phyloP scores from a whole-genome alignment of 768 basidiomycete genomes.

The Asterophora lycoperdoides region DNA sequence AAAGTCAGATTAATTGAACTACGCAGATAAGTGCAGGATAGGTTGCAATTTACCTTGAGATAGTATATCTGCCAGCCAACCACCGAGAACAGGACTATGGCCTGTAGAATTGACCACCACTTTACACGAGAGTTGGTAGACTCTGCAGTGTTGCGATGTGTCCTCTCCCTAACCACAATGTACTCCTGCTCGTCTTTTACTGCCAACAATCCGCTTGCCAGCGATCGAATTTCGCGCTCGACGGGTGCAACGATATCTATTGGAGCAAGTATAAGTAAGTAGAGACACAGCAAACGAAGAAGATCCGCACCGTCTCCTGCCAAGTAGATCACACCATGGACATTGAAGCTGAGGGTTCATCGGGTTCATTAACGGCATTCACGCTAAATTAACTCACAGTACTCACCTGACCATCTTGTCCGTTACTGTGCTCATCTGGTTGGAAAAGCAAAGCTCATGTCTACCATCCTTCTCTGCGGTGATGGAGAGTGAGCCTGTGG shows the following conservation, averaged over 20 bases:
- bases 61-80: conserved; percentile 99
- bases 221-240: conserved; percentile 87
- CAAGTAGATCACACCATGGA: conserved; percentile 94
- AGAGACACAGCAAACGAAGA: neutral
- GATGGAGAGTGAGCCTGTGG: conserved; percentile 84
- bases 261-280: neutral
- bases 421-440: conserved; percentile 95
- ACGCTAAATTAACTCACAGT: neutral
- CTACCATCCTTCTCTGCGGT: conserved; percentile 86
- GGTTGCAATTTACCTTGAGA: conserved; percentile 61
- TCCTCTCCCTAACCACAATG: conserved; percentile 88
- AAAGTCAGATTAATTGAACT: conserved; percentile 1
- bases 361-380: neutral
- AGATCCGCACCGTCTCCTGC: conserved; percentile 73
- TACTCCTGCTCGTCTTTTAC: conserved; percentile 99
- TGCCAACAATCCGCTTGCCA: conserved; percentile 75
- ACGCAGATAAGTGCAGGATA: neutral
- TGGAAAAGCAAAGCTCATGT: conserved; percentile 96
- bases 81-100: conserved; percentile 79
- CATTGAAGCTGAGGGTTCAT: conserved; percentile 73
- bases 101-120: conserved; percentile 97
- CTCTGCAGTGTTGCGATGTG: conserved; percentile 92
- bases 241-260: conserved; percentile 88
- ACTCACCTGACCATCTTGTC: conserved; percentile 91
- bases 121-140: conserved; percentile 94